Base-by-base conservation (phyloP, 495 filamentous ascomycete species). In the Pyronema domesticum region DNA sequence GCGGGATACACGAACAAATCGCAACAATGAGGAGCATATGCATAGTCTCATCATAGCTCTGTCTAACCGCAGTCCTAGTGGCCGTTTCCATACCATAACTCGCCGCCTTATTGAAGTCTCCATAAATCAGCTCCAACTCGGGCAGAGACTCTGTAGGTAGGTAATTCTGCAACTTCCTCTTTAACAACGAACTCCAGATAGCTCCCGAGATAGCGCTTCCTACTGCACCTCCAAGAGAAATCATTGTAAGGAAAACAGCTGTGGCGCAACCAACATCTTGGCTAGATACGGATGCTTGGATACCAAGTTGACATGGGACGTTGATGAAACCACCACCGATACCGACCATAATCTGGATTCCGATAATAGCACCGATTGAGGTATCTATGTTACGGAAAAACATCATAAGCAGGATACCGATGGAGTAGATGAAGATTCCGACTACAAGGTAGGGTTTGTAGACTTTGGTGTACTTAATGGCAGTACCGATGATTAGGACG, bases 171-270 rank as follows among this genome's bases (percentile, higher is more conserved):
- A 85, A 69, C 55, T 80, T 78, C 9, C 64, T 59, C 0, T 78
- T 78, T 7, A 84, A 68, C 34, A 73, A 71, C 43, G 72, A 69
- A 0, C 76, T 74, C 81, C 82, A 85, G 15, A 85, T 68, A 0
- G 79, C 80, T 3, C 81, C 82, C 0, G 80, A 79, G 37, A 85
- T 74, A 10, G 81, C 80, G 7, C 72, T 73, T 7, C 82, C 81
- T 1, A 85, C 73, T 0, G 82, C 80, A 15, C 80, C 80, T 10
- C 82, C 82, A 59, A 85, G 75, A 50, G 81, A 77, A 58, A 81
- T 72, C 7, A 76, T 72, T 0, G 80, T 79, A 1, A 83, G 68
- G 58, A 80, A 83, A 39, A 84, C 74, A 2, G 81, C 81, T 8
- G 81, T 81, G 3, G 76, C 78, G 18, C 78, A 76, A 5, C 79